These are phyloP conservation scores for Leishmania mexicana DNA, from an alignment of 208 protist genomes.

Conservation along the genomic window DNA sequence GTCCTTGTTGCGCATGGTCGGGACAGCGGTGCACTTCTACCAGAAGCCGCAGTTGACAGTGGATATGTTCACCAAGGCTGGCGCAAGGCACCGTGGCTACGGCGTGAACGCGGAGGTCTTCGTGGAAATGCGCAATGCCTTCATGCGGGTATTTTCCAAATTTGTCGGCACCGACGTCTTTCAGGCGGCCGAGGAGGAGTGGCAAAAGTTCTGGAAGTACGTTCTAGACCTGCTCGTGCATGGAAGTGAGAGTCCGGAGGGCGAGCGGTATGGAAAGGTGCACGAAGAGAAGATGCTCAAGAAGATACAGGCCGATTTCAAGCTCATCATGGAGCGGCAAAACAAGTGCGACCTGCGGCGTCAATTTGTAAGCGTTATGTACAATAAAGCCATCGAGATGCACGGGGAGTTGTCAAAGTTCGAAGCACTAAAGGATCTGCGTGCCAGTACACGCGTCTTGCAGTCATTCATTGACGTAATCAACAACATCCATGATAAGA, in stretches of 20 bases:
- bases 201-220: slow-evolving; percentile 62
- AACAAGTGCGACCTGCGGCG: slow-evolving; percentile 39
- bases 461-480: slow-evolving; percentile 54
- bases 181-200: slow-evolving; percentile 54
- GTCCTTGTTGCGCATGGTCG: slow-evolving; percentile 61
- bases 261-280: slow-evolving; percentile 53
- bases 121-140: slow-evolving; percentile 55
- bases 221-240: slow-evolving; percentile 58
- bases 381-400: slow-evolving; percentile 73
- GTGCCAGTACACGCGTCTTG: slow-evolving; percentile 50
- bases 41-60: slow-evolving; percentile 59
- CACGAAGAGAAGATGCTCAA: slow-evolving; percentile 48
- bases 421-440: slow-evolving; percentile 60
- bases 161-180: slow-evolving; percentile 71
- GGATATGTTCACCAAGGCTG: slow-evolving; percentile 67
- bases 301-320: slow-evolving; percentile 65
- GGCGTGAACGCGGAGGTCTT: slow-evolving; percentile 58
- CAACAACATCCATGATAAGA: slow-evolving; percentile 43
- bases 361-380: slow-evolving; percentile 72
- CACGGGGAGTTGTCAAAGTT: slow-evolving; percentile 60
- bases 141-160: slow-evolving; percentile 77
- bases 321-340: slow-evolving; percentile 55
- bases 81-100: slow-evolving; percentile 69
- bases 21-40: slow-evolving; percentile 71
- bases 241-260: slow-evolving; percentile 52